phyloP scores from a whole-genome alignment of 2,329 filamentous ascomycete genomes.

The Hypoxylon sp. region DNA sequence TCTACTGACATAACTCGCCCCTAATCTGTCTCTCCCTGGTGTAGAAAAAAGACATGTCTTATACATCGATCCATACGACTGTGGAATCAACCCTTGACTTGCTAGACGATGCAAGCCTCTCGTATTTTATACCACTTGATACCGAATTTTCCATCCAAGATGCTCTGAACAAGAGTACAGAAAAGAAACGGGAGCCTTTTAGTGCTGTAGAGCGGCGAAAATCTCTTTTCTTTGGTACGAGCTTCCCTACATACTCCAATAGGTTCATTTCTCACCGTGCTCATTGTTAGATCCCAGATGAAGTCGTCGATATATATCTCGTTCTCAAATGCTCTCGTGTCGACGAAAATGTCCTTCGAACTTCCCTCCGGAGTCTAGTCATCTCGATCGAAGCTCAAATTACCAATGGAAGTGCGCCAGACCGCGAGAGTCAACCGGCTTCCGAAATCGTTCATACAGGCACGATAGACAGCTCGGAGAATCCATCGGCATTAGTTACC shows the following conservation, averaged over 20 bases:
- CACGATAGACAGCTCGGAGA: constrained; percentile 60
- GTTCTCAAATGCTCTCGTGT: constrained; percentile 73
- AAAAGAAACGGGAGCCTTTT: constrained; percentile 61
- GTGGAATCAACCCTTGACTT: constrained; percentile 57
- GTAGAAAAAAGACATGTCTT: constrained; percentile 43
- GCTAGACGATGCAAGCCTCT: constrained; percentile 68
- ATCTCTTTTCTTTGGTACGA: constrained; percentile 78
- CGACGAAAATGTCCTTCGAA: constrained; percentile 66
- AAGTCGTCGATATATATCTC: constrained; percentile 76
- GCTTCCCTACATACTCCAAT: constrained; percentile 43
- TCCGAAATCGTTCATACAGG: constrained; percentile 72
- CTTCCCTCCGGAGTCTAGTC: constrained; percentile 71
- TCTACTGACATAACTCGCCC: neutral
- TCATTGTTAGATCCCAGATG: constrained; percentile 72
- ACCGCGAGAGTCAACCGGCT: constrained; percentile 60
- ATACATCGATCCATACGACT: constrained; percentile 48
- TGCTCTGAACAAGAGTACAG: constrained; percentile 58
- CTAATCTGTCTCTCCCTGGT: constrained; percentile 1
- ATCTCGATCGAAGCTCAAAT: constrained; percentile 76
- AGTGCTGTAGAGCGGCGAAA: constrained; percentile 72
- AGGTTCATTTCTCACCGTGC: constrained; percentile 56
- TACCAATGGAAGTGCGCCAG: constrained; percentile 65
- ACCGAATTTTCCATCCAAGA: constrained; percentile 67
- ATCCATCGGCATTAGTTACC: constrained; percentile 64
- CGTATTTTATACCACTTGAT: constrained; percentile 69